Base-by-base conservation (phyloP, 768 basidiomycete species). In the Leccinum variicolor region DNA sequence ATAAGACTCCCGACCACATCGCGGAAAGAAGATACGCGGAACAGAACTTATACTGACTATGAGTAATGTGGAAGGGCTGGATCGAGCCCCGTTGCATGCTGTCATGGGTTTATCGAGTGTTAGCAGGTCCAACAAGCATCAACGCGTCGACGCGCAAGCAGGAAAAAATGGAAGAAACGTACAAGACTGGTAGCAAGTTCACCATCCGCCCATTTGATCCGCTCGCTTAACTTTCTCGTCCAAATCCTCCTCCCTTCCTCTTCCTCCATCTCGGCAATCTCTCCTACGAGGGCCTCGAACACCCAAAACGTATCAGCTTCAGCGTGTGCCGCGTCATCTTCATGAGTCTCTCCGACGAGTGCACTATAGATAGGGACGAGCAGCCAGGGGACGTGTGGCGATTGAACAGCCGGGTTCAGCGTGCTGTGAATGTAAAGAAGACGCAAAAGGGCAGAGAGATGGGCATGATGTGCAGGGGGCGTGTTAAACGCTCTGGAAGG, bases 251-350 rank as follows among this genome's bases (percentile, higher is more conserved):
- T 82, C 15, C 81, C 81, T 28, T 85, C 84, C 56, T 85, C 84
- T 52, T 87, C 86, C 58, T 86, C 85, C n/a, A 92, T 68, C 52
- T 89, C 90, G 1, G 82, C 76, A 50, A 92, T 82, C 64, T 92
- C 90, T 26, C 84, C 83, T 0, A 90, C 74, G 63, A 92, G 77
- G 0, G 84, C 80, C 68, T 91, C 89, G 55, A 92, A 87, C 5
- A 91, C 64, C 90, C 90, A 92, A 68, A 92, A 92, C 0, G 86
- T 80, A 64, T 92, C 90, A 2, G 90, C 90, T 69, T 92, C 90
- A 5, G 79, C 80, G 67, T 91, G 88, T 0, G 81, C 77, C 10
- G 81, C 68, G 45, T 89, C 86, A 54, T 82, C 79, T 0, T 78
- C 70, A 17, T 88, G 81, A 1, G 84, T 76, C 64, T 91, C 89